Evolutionary conservation across 768 basidiomycete species (phyloP).

Genomic region (Boletellus ananas): DNA sequence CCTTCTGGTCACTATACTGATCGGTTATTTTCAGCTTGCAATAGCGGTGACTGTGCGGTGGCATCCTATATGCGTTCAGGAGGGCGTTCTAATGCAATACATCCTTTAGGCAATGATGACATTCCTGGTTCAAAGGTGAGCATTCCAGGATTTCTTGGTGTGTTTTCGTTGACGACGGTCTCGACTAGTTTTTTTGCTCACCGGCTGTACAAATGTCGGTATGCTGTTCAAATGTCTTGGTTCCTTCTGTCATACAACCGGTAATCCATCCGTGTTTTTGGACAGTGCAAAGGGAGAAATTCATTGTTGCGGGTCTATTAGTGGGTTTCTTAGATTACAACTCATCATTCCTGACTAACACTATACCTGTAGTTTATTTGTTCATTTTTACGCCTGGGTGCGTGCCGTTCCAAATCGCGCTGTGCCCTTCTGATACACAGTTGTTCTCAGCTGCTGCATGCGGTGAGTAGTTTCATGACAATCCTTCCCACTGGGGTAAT

Average conservation of each 20-base stretch:
- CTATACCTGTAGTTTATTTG: constrained; percentile 9
- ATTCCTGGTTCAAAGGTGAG: constrained; percentile 24
- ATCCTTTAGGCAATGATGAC: constrained; percentile 20
- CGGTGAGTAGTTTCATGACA: constrained; percentile 1
- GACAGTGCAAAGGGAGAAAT: constrained; percentile 13
- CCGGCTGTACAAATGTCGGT: constrained; percentile 24
- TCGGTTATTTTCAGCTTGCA: constrained; percentile 8
- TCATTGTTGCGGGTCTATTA: constrained; percentile 13
- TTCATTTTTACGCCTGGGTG: constrained; percentile 18
- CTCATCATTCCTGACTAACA: not conserved
- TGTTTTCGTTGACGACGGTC: not conserved
- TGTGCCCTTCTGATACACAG: not conserved
- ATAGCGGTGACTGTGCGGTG: constrained; percentile 21
- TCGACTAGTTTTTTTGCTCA: constrained; percentile 22
- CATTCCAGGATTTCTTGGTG: rapidly evolving
- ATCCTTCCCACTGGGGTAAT: not conserved
- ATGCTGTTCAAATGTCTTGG: not conserved
- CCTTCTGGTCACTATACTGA: not conserved
- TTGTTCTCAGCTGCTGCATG: constrained; percentile 17
- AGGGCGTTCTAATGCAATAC: not conserved
- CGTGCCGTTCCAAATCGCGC: not conserved
- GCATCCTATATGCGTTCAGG: not conserved
- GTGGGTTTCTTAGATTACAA: constrained; percentile 4
- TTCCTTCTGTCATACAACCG: not conserved
- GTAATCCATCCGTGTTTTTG: not conserved